phyloP scores from a whole-genome alignment of 1,139 yeast species.

The Kurtzmaniella quercitrusa region DNA sequence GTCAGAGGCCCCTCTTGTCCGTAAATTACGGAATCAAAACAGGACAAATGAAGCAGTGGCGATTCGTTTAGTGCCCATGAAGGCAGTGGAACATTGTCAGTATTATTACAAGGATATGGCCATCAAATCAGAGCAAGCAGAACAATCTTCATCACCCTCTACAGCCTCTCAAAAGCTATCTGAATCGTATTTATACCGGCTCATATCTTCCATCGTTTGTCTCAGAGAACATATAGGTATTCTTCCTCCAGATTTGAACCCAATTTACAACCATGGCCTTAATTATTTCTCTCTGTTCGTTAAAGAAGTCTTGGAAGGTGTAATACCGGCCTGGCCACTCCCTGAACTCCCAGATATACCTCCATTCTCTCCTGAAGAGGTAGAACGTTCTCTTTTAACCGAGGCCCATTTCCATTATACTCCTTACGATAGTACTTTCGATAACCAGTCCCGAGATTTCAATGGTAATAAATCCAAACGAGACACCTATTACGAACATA shows the following conservation, averaged over 20 bases:
- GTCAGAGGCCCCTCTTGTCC: constrained; percentile 26
- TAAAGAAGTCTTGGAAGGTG: constrained; percentile 15
- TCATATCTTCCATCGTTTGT: constrained; percentile 81
- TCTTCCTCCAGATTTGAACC: constrained; percentile 74
- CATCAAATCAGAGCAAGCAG: constrained; percentile 16
- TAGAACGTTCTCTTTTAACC: constrained; percentile 71
- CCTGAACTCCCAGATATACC: constrained; percentile 69
- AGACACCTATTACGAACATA: constrained; percentile 53
- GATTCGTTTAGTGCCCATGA: constrained; percentile 66
- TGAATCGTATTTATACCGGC: constrained; percentile 52
- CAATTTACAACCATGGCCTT: constrained; percentile 67
- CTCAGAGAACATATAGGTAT: constrained; percentile 80
- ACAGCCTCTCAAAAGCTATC: constrained; percentile 18
- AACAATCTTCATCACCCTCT: too few relatives aligned
- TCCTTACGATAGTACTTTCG: constrained; percentile 33
- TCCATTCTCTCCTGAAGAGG: constrained; percentile 63
- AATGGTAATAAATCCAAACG: constrained; percentile 23
- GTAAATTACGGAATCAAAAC: constrained; percentile 28
- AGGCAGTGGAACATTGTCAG: constrained; percentile 77
- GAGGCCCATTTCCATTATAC: constrained; percentile 68
- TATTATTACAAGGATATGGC: constrained; percentile 22
- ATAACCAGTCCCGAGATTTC: constrained; percentile 1
- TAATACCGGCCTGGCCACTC: constrained; percentile 63
- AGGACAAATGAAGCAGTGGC: constrained; percentile 46
- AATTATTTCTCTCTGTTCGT: constrained; percentile 62